Evolutionary conservation across 768 basidiomycete genomes (phyloP).

Genomic region (Filobasidium floriforme): DNA sequence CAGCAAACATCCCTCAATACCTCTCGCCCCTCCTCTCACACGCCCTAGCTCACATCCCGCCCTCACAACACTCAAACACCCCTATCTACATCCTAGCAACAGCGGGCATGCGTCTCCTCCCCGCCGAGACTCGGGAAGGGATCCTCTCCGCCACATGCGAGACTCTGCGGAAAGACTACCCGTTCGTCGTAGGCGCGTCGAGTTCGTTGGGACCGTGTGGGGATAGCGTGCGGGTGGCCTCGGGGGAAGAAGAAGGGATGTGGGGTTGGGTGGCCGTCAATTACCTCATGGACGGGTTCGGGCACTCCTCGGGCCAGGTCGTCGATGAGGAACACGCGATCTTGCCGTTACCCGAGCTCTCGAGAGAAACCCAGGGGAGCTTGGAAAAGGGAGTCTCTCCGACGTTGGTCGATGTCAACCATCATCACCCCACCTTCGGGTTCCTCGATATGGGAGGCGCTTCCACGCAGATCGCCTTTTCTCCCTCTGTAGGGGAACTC

Average conservation of each 20-base stretch:
- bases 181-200: constrained; percentile 66
- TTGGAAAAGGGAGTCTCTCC: constrained; percentile 28
- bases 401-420: constrained; percentile 39
- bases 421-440: constrained; percentile 77
- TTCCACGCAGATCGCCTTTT: constrained; percentile 97
- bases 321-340: constrained; percentile 17
- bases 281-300: constrained; percentile 95
- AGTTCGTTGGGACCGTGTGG: constrained; percentile 73
- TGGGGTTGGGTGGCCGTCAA: constrained; percentile 99
- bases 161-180: constrained; percentile 65
- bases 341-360: constrained; percentile 31
- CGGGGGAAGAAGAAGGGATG: constrained; percentile 94
- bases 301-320: constrained; percentile 24
- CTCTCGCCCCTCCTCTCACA: constrained; percentile 74
- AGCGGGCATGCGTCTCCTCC: constrained; percentile 88
- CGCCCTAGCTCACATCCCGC: constrained; percentile 73
- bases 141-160: constrained; percentile 70
- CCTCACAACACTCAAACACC: constrained; percentile 72
- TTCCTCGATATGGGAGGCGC: constrained; percentile 99
- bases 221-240: constrained; percentile 86
- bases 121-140: constrained; percentile 59
- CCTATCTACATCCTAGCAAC: constrained; percentile 92
- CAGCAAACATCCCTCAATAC: constrained; percentile 64
- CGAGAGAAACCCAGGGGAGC: constrained; percentile 15
- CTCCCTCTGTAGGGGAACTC: constrained; percentile 60